These are phyloP conservation scores for Chlorella sp. DNA, from an alignment of 139 green algal species.

Conservation along the genomic window DNA sequence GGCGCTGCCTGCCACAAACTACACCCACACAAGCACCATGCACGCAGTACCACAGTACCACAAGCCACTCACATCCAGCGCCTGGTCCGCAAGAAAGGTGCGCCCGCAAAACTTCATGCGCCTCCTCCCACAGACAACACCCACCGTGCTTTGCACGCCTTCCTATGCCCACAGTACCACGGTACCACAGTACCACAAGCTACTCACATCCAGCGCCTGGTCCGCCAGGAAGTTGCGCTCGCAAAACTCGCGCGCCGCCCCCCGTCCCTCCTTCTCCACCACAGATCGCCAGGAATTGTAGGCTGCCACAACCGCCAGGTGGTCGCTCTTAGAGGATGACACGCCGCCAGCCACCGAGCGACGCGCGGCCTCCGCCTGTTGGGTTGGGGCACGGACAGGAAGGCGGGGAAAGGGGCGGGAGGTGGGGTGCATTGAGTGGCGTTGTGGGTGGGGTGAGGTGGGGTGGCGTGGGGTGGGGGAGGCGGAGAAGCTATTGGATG, in stretches of 20 bases:
- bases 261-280: constrained; percentile 30
- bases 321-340: constrained; percentile 71
- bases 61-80: constrained; percentile 29
- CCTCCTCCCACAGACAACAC: too few species aligned
- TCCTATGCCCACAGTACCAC: too few species aligned
- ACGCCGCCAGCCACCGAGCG: constrained; percentile 31
- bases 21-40: too few species aligned
- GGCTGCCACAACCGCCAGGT: constrained; percentile 85
- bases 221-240: constrained; percentile 42
- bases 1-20: too few species aligned
- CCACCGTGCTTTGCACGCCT: too few species aligned
- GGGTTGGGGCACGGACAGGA: background rate
- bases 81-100: constrained; percentile 29
- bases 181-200: too few species aligned
- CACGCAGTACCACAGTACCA: too few species aligned
- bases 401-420: background rate
- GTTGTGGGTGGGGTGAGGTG: background rate
- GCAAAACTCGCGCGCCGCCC: constrained; percentile 35
- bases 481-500: too few species aligned
- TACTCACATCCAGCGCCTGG: constrained; percentile 41
- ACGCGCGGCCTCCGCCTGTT: constrained; percentile 59
- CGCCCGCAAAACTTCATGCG: too few species aligned
- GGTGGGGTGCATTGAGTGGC: background rate
- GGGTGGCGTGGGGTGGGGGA: too few species aligned
- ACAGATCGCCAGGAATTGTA: constrained; percentile 64